These are phyloP conservation scores for Stipa capillata DNA, from an alignment of 176 grass and related monocot genomes.

Conservation along the genomic window DNA sequence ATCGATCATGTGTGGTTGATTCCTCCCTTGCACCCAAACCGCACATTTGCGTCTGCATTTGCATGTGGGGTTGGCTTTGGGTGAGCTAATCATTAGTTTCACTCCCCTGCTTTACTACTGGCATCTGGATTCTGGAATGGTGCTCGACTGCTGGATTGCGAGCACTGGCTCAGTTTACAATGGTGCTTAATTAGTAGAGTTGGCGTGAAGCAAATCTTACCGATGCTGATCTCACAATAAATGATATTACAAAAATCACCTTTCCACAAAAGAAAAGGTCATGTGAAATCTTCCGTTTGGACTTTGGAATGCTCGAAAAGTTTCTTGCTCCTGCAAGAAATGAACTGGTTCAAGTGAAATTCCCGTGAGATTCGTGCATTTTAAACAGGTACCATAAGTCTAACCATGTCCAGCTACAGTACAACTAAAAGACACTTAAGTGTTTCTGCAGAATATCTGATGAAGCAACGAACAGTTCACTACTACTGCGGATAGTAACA, in stretches of 20 bases:
- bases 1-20: constrained; percentile 7
- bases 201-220: constrained; percentile 2
- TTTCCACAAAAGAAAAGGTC: neutral
- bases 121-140: neutral
- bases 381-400: too few species aligned
- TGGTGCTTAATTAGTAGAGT: neutral
- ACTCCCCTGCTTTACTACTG: neutral
- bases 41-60: neutral
- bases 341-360: too few species aligned
- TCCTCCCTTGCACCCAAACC: neutral
- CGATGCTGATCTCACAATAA: neutral
- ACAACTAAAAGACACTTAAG: too few species aligned
- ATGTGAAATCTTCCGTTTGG: neutral
- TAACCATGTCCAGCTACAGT: too few species aligned
- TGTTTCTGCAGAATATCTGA: too few species aligned
- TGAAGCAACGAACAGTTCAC: too few species aligned
- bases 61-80: constrained; percentile 11
- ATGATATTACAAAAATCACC: neutral
- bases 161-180: neutral
- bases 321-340: too few species aligned
- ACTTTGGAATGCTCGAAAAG: too few species aligned
- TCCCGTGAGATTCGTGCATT: too few species aligned
- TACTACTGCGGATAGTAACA: too few species aligned
- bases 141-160: neutral
- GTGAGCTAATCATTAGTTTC: neutral